Evolutionary conservation across 352 stramenopile genomes (phyloP), one percentile per base, ranked within the genome.

Genomic region (Elongisporangium anandrum): DNA sequence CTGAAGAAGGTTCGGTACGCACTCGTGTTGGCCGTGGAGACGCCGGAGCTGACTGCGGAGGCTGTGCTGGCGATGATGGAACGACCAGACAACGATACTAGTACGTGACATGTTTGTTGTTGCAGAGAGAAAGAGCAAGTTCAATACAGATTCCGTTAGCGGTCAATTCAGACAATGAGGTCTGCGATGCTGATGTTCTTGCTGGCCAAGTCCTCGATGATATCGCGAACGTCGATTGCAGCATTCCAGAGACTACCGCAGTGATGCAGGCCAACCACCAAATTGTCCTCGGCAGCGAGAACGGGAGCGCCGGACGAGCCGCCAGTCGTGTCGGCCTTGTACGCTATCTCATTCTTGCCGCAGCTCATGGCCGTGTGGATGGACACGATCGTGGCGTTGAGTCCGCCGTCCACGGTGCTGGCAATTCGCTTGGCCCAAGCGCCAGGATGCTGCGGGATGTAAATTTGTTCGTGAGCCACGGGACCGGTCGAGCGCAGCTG

Each of bases 371-470:
- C 57, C 19, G 64, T 29, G 8, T 64, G 57, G 16, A 85, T 52
- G 24, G 57, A 68, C 21, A 51, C 57, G 24, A 88, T 69, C 13
- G 61, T 70, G 23, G 70, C 67, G 38, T 60, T 56, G 15, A 48
- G 54, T n/a, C 59, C 65, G 52, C 26, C 47, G 20, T 82, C 74
- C 9, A 75, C 59, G 17, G 60, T 65, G 16, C 71, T 85, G 17
- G 66, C 65, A 19, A 87, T 77, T 13, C 78, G 77, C 61, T 85
- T 90, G 2, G 73, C 76, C 38, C 63, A 80, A 0, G 74, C 81
- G 8, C 52, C 52, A 9, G 78, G 74, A 50, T 88, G 69, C 49
- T 85, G 72, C 19, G 78, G 68, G 49, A 90, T 69, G 68, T 86
- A 87, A 39, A 88, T 85, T 20, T 53, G 51, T 49, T 88, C 78